Conservation (phyloP, 2,329 filamentous ascomycete species). For the Microascus cirrosus region DNA sequence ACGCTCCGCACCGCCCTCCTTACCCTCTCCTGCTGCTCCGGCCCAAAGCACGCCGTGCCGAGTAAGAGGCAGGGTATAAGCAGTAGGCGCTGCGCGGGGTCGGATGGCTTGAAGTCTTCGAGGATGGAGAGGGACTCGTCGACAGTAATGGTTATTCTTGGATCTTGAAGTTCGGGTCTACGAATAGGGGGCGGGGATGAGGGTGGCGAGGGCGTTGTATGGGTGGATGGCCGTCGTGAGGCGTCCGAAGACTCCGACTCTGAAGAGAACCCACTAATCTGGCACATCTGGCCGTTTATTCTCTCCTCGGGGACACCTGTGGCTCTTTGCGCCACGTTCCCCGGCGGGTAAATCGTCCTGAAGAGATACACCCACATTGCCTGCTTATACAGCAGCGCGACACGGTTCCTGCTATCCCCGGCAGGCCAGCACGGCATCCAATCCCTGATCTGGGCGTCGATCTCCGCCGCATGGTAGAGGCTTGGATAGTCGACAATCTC, state of each 20-base stretch:
- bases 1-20: slow-evolving; percentile 36
- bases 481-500: slow-evolving; percentile 64
- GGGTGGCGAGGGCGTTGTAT: slow-evolving; percentile 8
- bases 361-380: slow-evolving; percentile 57
- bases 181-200: slow-evolving; percentile 32
- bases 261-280: slow-evolving; percentile 6
- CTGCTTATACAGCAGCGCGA: slow-evolving; percentile 50
- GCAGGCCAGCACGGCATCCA: slow-evolving; percentile 58
- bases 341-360: slow-evolving; percentile 48
- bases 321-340: neutral
- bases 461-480: slow-evolving; percentile 61
- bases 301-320: neutral
- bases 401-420: slow-evolving; percentile 44
- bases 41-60: slow-evolving; percentile 47
- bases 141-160: slow-evolving; percentile 40
- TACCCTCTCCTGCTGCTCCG: slow-evolving; percentile 39
- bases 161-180: slow-evolving; percentile 26
- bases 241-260: slow-evolving; percentile 18
- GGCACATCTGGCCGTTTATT: neutral
- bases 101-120: slow-evolving; percentile 42
- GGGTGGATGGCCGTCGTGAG: slow-evolving; percentile 19
- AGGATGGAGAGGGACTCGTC: slow-evolving; percentile 45
- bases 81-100: slow-evolving; percentile 48
- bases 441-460: slow-evolving; percentile 61
- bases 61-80: slow-evolving; percentile 50